Evolutionary conservation across 108 stramenopile genomes (phyloP).

Genomic region (Skeletonema costatum): DNA sequence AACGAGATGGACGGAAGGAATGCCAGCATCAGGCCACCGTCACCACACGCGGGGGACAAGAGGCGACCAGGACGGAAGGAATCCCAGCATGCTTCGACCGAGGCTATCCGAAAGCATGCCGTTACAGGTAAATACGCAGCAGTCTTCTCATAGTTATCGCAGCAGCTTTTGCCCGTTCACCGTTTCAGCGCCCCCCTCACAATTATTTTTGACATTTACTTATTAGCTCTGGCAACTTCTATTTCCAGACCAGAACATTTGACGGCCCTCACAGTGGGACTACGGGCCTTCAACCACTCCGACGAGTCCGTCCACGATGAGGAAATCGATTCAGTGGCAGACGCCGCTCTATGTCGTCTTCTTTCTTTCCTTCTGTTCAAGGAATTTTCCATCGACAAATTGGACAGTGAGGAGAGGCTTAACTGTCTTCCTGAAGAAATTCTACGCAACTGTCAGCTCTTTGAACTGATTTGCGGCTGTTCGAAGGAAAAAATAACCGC

Average conservation of each 20-base stretch:
- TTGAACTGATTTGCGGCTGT: constrained; percentile 13
- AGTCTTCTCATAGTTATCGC: neutral
- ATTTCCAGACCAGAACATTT: neutral
- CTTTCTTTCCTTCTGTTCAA: constrained; percentile 1
- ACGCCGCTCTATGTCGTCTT: neutral
- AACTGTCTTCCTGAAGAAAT: neutral
- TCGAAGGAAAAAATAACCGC: constrained; percentile 4
- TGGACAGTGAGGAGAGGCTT: neutral
- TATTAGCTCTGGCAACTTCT: neutral
- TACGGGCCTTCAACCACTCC: constrained; percentile 5
- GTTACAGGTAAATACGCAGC: neutral
- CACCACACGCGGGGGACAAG: neutral
- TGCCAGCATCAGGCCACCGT: neutral
- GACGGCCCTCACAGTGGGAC: neutral
- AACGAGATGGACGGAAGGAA: neutral
- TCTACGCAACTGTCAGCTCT: constrained; percentile 2
- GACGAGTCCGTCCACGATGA: neutral
- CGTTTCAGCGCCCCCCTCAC: neutral
- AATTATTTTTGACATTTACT: neutral
- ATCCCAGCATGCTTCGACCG: neutral
- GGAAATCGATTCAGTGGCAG: constrained; percentile 4
- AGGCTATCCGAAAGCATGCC: neutral
- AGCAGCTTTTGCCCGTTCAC: neutral
- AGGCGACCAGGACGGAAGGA: neutral
- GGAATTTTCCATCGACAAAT: neutral